Evolutionary conservation across 2,329 filamentous ascomycete species (phyloP).

Genomic region (Emergomyces orientalis): DNA sequence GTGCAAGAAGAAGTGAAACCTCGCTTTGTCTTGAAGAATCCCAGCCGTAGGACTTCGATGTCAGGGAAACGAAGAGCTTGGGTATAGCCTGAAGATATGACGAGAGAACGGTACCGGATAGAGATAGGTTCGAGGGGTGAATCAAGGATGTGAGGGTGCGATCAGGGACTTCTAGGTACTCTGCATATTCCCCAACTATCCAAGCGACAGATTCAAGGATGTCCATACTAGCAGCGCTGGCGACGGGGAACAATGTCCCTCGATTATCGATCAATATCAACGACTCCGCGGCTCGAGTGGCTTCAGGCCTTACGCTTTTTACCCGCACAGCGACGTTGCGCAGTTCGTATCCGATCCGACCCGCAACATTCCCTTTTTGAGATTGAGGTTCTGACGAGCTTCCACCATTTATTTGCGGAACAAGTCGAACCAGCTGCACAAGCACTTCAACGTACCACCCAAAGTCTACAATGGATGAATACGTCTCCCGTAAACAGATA

Average conservation of each 20-base stretch:
- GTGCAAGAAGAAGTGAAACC: conserved; percentile 66
- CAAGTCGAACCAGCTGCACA: conserved; percentile 67
- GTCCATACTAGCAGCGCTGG: conserved; percentile 45
- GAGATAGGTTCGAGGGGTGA: conserved; percentile 52
- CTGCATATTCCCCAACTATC: conserved; percentile 80
- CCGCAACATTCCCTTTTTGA: conserved; percentile 22
- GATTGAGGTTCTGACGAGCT: conserved; percentile 18
- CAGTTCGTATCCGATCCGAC: conserved; percentile 67
- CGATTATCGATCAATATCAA: conserved; percentile 54
- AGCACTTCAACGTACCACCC: conserved; percentile 95
- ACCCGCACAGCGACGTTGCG: conserved; percentile 90
- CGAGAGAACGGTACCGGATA: conserved; percentile 58
- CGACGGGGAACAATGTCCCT: conserved; percentile 48
- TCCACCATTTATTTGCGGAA: conserved; percentile 25
- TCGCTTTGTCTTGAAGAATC: conserved; percentile 63
- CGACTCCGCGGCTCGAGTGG: conserved; percentile 71
- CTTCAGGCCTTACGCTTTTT: conserved; percentile 66
- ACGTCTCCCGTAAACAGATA: conserved; percentile 86
- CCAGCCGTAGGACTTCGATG: conserved; percentile 61
- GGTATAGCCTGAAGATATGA: conserved; percentile 74
- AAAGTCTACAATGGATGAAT: conserved; percentile 77
- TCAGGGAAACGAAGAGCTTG: conserved; percentile 70
- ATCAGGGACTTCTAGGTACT: conserved; percentile 59
- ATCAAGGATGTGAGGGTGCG: conserved; percentile 65
- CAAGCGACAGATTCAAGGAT: conserved; percentile 70